Evolutionary conservation across 2,329 filamentous ascomycete species (phyloP), one percentile per base, ranked within the genome.

Genomic region (Xylaria hypoxylon): DNA sequence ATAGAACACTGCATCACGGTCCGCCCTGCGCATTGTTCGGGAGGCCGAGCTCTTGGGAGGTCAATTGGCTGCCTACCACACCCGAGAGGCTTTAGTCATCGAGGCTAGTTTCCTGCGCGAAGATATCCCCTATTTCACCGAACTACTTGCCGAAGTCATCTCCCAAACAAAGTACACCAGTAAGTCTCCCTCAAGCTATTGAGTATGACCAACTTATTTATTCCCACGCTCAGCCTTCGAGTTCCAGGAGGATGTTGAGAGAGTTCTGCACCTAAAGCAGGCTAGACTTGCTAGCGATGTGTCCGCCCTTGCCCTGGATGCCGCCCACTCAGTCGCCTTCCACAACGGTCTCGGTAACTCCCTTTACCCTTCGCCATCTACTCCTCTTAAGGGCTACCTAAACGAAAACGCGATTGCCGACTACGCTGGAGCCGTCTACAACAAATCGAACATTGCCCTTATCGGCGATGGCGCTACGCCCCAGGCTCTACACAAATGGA

Each of bases 81-180:
- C 93, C 75, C 92, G 95, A 78, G 96, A 99, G 86, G 94, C 94
- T 79, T 84, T 99, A 70, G 89, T 99, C 67, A 84, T 99, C 77
- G 90, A 95, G 82, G 93, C 96, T 79, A 97, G 92, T 85, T 99
- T 99, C 87, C 89, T 99, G 73, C 90, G 93, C 79, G 90, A 96
- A 79, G 94, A 99, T 80, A 89, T 99, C 73, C 96, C 96, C 74
- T 99, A 98, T 88, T 99, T 97, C 81, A 89, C 94, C 77, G 96
- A 99, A 86, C 87, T 99, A 72, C 88, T 99, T 74, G 93, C 91
- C 77, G 96, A 99, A 86, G 92, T 97, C 76, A 86, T 96, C 77
- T 90, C 91, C 68, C 85, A 92, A 82, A 97, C 95, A 74, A 96
- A 93, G 83, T 99, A 93, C 81, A 89, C 90, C 71, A 85, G 89